A percentile compares a stretch with the other conserved stretches of the same genome.
Evolutionary conservation across 768 basidiomycete species (phyloP).

Genomic region (Termitomyces sp.): DNA sequence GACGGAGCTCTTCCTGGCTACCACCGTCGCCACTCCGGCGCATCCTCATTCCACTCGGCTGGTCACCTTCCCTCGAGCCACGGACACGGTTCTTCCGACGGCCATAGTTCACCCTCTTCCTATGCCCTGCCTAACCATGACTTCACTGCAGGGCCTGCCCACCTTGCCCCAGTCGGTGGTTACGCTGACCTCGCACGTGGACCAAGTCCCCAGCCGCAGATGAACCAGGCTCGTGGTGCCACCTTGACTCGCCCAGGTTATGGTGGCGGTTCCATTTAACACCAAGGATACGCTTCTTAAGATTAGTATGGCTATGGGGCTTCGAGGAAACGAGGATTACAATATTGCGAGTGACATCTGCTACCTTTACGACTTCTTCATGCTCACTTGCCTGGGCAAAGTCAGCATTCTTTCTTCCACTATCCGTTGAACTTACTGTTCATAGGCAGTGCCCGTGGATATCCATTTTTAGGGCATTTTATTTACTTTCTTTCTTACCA

Average conservation of each 20-base stretch:
- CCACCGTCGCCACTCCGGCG: constrained; percentile 48
- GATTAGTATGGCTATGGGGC: constrained; percentile 20
- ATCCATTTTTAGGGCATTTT: constrained; percentile 5
- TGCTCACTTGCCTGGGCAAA: not conserved
- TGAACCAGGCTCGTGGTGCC: constrained; percentile 47
- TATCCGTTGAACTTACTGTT: too few species aligned
- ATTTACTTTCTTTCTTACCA: not conserved
- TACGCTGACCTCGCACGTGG: constrained; percentile 82
- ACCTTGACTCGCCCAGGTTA: constrained; percentile 44
- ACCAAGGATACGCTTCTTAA: constrained; percentile 38
- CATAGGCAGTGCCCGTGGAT: constrained; percentile 23
- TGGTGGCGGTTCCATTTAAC: constrained; percentile 56
- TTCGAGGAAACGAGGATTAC: constrained; percentile 4
- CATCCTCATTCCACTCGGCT: constrained; percentile 68
- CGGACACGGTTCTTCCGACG: constrained; percentile 23
- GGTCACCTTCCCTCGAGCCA: constrained; percentile 27
- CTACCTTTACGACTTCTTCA: constrained; percentile 5
- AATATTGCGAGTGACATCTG: not conserved
- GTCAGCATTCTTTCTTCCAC: constrained; percentile 14
- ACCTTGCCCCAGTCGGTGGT: constrained; percentile 64
- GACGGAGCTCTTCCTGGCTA: constrained; percentile 43
- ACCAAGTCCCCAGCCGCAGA: constrained; percentile 60
- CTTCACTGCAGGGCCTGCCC: constrained; percentile 58
- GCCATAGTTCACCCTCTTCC: constrained; percentile 24
- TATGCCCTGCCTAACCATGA: constrained; percentile 65